A percentile compares a stretch with the other conserved stretches of the same genome.
These are phyloP conservation scores for Kwoniella sp. DNA, from an alignment of 768 basidiomycete genomes.

Conservation along the genomic window DNA sequence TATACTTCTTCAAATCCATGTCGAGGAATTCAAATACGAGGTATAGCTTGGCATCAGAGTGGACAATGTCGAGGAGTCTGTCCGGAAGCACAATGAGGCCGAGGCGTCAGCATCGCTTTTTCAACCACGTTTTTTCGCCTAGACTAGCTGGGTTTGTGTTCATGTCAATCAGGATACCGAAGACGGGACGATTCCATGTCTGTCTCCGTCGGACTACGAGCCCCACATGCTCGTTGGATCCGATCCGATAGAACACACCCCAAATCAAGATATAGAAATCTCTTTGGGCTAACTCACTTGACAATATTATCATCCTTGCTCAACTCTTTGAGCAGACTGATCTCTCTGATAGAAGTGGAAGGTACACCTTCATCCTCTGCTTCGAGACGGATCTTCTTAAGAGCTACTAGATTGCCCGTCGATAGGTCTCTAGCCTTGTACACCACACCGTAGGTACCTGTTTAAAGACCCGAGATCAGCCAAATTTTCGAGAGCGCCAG, in stretches of 20 bases:
- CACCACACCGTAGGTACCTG: slow-evolving; percentile 97
- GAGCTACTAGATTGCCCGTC: slow-evolving; percentile 81
- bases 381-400: slow-evolving; percentile 98
- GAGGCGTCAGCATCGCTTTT: no score
- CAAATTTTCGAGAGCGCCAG: no score
- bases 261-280: no score
- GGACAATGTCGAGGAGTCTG: slow-evolving; percentile 93
- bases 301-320: slow-evolving; percentile 91
- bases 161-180: no score
- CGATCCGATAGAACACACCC: no score
- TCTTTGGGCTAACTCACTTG: slow-evolving; percentile 63
- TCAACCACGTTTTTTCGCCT: no score
- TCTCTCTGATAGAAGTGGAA: slow-evolving; percentile 96
- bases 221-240: no score
- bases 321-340: slow-evolving; percentile 93
- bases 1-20: slow-evolving; percentile 93
- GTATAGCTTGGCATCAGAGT: slow-evolving; percentile 94
- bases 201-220: no score
- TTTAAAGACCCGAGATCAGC: not conserved
- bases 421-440: slow-evolving; percentile 89
- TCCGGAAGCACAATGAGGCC: no score
- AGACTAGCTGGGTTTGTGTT: no score
- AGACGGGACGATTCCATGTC: not conserved
- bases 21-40: slow-evolving; percentile 98
- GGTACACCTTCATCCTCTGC: slow-evolving; percentile 99